Evolutionary conservation across 2,329 filamentous ascomycete species (phyloP).

Genomic region (Penicillium psychrosexuale): DNA sequence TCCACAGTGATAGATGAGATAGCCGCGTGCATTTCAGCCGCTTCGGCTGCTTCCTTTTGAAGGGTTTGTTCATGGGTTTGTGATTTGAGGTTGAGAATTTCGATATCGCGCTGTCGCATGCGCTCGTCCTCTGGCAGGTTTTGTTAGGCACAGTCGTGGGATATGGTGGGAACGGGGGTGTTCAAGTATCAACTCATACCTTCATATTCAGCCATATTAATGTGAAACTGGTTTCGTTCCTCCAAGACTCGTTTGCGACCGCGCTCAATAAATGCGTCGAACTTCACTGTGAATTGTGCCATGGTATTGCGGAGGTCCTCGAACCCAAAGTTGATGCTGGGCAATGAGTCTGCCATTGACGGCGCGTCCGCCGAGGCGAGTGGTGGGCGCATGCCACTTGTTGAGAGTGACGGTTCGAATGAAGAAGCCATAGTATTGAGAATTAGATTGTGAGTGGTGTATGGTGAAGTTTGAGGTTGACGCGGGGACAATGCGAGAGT

Average conservation of each 20-base stretch:
- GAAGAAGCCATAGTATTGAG: slow-evolving; percentile 39
- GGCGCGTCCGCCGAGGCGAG: slow-evolving; percentile 52
- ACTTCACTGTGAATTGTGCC: slow-evolving; percentile 83
- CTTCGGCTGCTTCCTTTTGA: slow-evolving; percentile 60
- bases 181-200: slow-evolving; percentile 53
- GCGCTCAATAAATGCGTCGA: slow-evolving; percentile 91
- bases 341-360: slow-evolving; percentile 67
- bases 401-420: slow-evolving; percentile 58
- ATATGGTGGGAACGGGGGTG: neutral
- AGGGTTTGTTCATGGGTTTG: slow-evolving; percentile 55
- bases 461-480: neutral
- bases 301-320: slow-evolving; percentile 93
- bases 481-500: neutral
- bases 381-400: slow-evolving; percentile 52
- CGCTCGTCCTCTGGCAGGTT: slow-evolving; percentile 73
- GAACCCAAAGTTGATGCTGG: slow-evolving; percentile 91
- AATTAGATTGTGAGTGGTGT: neutral
- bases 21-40: slow-evolving; percentile 59
- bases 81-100: slow-evolving; percentile 63
- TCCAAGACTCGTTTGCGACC: slow-evolving; percentile 85
- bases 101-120: slow-evolving; percentile 82
- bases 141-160: slow-evolving; percentile 1
- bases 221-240: slow-evolving; percentile 89
- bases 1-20: slow-evolving; percentile 57
- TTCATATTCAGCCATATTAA: slow-evolving; percentile 84